Evolutionary conservation across 1,284 basidiomycete species (phyloP).

Genomic region (Moesziomyces sp.): DNA sequence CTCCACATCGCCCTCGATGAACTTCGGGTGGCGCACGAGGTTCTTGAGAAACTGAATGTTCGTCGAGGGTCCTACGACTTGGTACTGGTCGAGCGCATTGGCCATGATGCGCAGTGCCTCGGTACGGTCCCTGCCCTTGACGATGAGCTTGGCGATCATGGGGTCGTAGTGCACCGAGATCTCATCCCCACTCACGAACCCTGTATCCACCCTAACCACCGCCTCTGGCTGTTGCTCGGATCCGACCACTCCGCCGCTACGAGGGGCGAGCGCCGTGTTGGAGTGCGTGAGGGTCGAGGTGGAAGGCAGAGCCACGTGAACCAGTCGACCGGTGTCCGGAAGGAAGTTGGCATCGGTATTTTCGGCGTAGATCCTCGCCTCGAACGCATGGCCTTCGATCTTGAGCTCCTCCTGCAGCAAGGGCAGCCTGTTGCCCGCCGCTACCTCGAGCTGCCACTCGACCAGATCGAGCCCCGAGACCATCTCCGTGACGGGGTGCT

Average conservation of each 20-base stretch:
- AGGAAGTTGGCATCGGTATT: slow-evolving; percentile 76
- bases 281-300: slow-evolving; percentile 64
- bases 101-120: slow-evolving; percentile 84
- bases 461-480: slow-evolving; percentile 91
- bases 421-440: slow-evolving; percentile 86
- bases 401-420: slow-evolving; percentile 80
- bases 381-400: slow-evolving; percentile 89
- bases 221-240: slow-evolving; percentile 70
- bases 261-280: slow-evolving; percentile 1
- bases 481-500: slow-evolving; percentile 94
- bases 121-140: slow-evolving; percentile 84
- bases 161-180: slow-evolving; percentile 82
- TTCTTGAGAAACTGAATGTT: slow-evolving; percentile 88
- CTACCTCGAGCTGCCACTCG: slow-evolving; percentile 87
- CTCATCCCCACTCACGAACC: slow-evolving; percentile 80
- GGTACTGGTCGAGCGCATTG: slow-evolving; percentile 84
- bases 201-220: slow-evolving; percentile 86
- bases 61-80: slow-evolving; percentile 88
- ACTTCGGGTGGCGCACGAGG: slow-evolving; percentile 80
- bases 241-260: neutral
- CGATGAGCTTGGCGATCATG: slow-evolving; percentile 92
- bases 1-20: slow-evolving; percentile 84
- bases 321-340: slow-evolving; percentile 84
- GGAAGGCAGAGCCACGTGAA: slow-evolving; percentile 75
- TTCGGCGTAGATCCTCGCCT: slow-evolving; percentile 96